Base-by-base conservation (phyloP, 192 early-diverging fungal species). In the Mortierella antarctica region DNA sequence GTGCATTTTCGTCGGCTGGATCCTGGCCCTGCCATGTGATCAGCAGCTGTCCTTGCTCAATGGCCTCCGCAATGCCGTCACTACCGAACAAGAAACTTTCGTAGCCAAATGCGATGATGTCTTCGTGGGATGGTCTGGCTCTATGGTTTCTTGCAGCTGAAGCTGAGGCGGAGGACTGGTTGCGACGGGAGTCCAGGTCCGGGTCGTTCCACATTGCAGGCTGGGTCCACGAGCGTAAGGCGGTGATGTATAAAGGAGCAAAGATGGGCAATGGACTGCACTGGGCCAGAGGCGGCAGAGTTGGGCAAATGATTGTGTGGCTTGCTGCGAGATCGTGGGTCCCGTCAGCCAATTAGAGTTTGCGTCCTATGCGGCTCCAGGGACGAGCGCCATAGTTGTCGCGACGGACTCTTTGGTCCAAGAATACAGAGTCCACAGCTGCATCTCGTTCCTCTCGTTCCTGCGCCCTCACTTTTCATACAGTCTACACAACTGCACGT, bases 21-120 rank as follows among this genome's bases (percentile, higher is more conserved):
- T 80, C 77, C 31, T 72, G 70, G 7, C 77, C 77, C 56, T 80
- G 77, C 77, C 77, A 80, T 17, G 77, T 72, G 56, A 80, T 80
- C 21, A 72, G 64, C 41, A 71, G 51, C 40, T 72, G 77, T 42
- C 77, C 77, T 63, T 80, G 70, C 39, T 80, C 77, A 17, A 80
- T 72, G 9, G 77, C 77, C n/a, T 72, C 70, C 12, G 65, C 51
- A 2, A 67, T 47, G 45, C 60, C 60, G 45, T 80, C 70, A 17
- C 62, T 62, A 11, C 54, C 63, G 23, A 80, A 80, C 20, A 80
- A 39, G 18, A 57, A 63, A 9, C 62, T 17, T 56, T 80, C 77
- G 31, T 80, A 80, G 12, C 77, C 77, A 64, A 80, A 80, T 10
- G 77, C 77, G 5, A 46, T 72, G 47, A 80, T 47, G 4, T 71